phyloP scores from a whole-genome alignment of 2,329 filamentous ascomycete species.

The Xylariomycetidae sp. region DNA sequence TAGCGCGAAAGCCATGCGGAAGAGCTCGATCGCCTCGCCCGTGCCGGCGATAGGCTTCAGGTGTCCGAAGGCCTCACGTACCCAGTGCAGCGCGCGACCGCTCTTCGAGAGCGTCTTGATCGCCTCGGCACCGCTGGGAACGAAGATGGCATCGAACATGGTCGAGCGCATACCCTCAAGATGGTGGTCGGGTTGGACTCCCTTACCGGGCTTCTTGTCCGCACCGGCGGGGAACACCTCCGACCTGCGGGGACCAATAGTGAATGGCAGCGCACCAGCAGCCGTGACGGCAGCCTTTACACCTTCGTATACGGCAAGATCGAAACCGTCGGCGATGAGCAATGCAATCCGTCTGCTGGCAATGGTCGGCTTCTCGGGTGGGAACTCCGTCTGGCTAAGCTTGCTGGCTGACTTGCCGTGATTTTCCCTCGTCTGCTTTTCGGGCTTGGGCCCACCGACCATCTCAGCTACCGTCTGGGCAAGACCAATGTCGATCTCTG shows the following conservation, averaged over 20 bases:
- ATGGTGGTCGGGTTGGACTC: conserved; percentile 68
- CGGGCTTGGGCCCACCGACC: conserved; percentile 60
- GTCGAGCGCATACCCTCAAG: conserved; percentile 75
- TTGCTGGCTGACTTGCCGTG: conserved; percentile 63
- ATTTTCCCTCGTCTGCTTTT: conserved; percentile 50
- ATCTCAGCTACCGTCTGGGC: conserved; percentile 65
- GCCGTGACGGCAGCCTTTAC: conserved; percentile 60
- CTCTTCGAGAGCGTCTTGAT: conserved; percentile 61
- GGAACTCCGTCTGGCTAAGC: conserved; percentile 65
- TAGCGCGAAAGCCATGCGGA: conserved; percentile 45
- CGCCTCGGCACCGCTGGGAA: conserved; percentile 66
- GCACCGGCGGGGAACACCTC: conserved; percentile 60
- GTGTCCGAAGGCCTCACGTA: conserved; percentile 77
- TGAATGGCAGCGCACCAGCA: conserved; percentile 62
- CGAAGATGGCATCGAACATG: conserved; percentile 75
- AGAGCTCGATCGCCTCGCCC: conserved; percentile 64
- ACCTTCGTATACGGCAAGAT: conserved; percentile 58
- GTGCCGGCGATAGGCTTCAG: conserved; percentile 74
- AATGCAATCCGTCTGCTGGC: conserved; percentile 68
- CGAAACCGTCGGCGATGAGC: conserved; percentile 73
- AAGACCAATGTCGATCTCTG: conserved; percentile 67
- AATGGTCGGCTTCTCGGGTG: conserved; percentile 61
- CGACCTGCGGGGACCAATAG: conserved; percentile 66
- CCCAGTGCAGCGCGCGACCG: conserved; percentile 70
- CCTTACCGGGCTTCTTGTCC: conserved; percentile 45